Evolutionary conservation across 192 early-diverging fungal species (phyloP), one percentile per base, ranked within the genome.

Genomic region (Ambispora gerdemannii): DNA sequence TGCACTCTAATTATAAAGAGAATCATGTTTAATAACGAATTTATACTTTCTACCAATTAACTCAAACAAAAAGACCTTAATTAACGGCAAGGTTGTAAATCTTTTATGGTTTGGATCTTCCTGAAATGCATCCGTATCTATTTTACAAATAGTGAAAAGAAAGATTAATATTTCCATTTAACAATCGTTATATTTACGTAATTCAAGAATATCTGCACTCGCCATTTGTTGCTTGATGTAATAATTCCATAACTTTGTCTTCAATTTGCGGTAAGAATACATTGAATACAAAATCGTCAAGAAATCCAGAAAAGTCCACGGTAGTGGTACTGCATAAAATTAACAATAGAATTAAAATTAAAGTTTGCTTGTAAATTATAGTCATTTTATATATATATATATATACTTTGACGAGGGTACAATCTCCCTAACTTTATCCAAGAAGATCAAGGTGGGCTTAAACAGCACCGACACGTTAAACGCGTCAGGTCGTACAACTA

Each of bases 221-320:
- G 84, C 91, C 90, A 68, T 80, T 82, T 31, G 90, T 88, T 36
- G 85, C 80, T 33, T 80, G 69, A 33, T 89, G 83, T 63, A 89
- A 87, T 67, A 90, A 84, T 33, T 88, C 85, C 78, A 93, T 78
- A 0, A 92, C 88, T 47, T 90, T 85, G n/a, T 92, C 85, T 70
- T 96, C 92, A 59, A 93, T 89, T 60, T 90, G 87, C 10, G 93
- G 91, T 68, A 97, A 67, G 60, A 93, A 96, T 24, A 92, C 79
- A 80, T 89, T 88, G 74, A 85, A 64, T 51, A 93, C 84, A 80
- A 92, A 92, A 38, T 92, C 91, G 50, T 92, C 84, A 49, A 92
- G 63, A 78, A 90, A 92, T 19, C 65, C 79, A 51, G 79, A 77
- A 63, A 92, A 91, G 20, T 78, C 77, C 22, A 77, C 83, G 22